Evolutionary conservation across 108 stramenopile genomes (phyloP), one percentile per base, ranked within the genome.

Genomic region (Chaetoceros tenuissimus): DNA sequence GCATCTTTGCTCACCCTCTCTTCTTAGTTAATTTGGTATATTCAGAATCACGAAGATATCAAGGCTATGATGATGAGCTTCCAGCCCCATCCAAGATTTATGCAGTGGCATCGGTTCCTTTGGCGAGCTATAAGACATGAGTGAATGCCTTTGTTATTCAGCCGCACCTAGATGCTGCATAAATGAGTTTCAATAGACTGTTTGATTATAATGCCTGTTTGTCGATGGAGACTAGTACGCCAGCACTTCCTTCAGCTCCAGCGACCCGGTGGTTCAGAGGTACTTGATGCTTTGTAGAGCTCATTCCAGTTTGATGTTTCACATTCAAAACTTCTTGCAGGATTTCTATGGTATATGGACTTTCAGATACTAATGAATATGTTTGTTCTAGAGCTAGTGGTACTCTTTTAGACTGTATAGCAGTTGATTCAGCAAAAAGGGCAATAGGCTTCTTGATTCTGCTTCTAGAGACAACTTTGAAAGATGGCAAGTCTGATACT

Each of bases 321-420:
- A 19, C 51, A 76, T 19, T 66, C 90, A 34, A 80, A 74, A 50
- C 62, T 86, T 24, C 59, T 94, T 13, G 70, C 84, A 55, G 66
- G 74, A 8, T 94, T 94, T 60, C 69, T 94, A 78, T 84, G 64
- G 77, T 85, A 29, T 94, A 72, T 67, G 88, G 87, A 21, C 80
- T 90, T 31, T 87, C 86, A 7, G 92, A 94, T 64, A 59, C 63
- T 8, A 77, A 86, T 34, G 87, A 82, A 48, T 55, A 40, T 16
- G 81, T 90, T 16, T 76, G 87, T 31, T 74, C 62, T 52, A 52
- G 59, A 23, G 82, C 87, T 17, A 64, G 86, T 5, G 73, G 87
- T 49, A 73, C 86, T 16, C 69, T 85, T 31, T 72, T 87, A 48
- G 86, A 88, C 30, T 60, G 83, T 30, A 73, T 94, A 45, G 84